Evolutionary conservation across 2,329 filamentous ascomycete species (phyloP), one percentile per base, ranked within the genome.

Genomic region (Teratosphaeria nubilosa): DNA sequence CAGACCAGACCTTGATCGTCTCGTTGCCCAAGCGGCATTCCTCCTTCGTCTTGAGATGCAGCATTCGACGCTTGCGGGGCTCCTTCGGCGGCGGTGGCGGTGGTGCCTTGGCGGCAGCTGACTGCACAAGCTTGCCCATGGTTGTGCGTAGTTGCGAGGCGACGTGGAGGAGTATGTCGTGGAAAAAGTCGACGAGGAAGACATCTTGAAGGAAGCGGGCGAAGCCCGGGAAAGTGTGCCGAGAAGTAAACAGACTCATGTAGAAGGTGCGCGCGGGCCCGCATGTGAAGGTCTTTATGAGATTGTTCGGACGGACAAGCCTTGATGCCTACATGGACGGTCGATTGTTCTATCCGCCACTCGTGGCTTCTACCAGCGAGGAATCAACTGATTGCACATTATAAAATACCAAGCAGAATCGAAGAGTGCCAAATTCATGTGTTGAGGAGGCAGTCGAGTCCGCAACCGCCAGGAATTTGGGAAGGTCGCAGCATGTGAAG

Each of bases 1-100:
- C 86, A 62, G 90, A 83, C 70, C 87, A 87, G 56, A 86, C 86
- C 59, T 82, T 78, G 54, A 86, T 70, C 31, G 76, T 78, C 64
- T 79, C 77, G 37, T 75, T 72, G 56, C 73, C 73, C 58, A 77
- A 76, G 56, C 76, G 75, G 61, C 77, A 75, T 66, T 80, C 77
- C 62, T 78, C 77, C 63, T 77, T 78, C 55, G 77, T 79, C 66
- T 75, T 75, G 59, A 80, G 68, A 48, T 76, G 71, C 30, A 66
- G 62, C 68, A 74, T 70, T n/a, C 63, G 66, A 55, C 68, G 68
- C 51, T 62, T 61, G 58, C 54, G 31, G 16, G 24, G 5, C 3
- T 30, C 51, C 31, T 30, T 30, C 13, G 51, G 7, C 24, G 51
- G 16, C 51, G 51, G 20, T 48, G 41, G 41, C n/a, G 41, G 41